phyloP scores from a whole-genome alignment of 495 filamentous ascomycete genomes.

The Aspergillus sclerotioniger region DNA sequence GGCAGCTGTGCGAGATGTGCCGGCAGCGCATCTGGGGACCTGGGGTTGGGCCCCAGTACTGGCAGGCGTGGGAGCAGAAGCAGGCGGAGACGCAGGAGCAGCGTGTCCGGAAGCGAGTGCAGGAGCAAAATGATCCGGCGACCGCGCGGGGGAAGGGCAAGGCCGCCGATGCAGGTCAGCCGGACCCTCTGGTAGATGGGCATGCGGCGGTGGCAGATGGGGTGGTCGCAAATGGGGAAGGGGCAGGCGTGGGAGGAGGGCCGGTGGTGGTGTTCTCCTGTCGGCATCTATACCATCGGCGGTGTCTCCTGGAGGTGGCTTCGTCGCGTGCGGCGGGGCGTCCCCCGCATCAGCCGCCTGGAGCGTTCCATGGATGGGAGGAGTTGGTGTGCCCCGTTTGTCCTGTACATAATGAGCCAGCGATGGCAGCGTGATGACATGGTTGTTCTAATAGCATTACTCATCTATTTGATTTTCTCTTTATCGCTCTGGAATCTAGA shows the following conservation, averaged over 20 bases:
- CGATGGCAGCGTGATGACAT: slow-evolving; percentile 33
- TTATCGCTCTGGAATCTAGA: no score
- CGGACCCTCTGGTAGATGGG: slow-evolving; percentile 15
- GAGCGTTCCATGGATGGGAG: slow-evolving; percentile 11
- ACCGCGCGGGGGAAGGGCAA: slow-evolving; percentile 43
- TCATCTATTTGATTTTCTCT: slow-evolving; percentile 6
- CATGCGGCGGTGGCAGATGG: slow-evolving; percentile 17
- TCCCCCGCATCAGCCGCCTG: slow-evolving; percentile 16
- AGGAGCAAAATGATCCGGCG: slow-evolving; percentile 29
- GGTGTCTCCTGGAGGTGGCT: slow-evolving; percentile 40
- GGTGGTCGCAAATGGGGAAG: slow-evolving; percentile 16
- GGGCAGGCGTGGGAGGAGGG: slow-evolving; percentile 22
- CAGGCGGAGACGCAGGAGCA: slow-evolving; percentile 47
- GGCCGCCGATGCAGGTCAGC: slow-evolving; percentile 30
- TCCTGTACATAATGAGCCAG: slow-evolving; percentile 35
- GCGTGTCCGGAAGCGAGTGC: slow-evolving; percentile 30
- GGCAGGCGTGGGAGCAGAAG: slow-evolving; percentile 73
- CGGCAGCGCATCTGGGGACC: slow-evolving; percentile 84
- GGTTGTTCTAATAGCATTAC: slow-evolving; percentile 10
- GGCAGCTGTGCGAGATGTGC: slow-evolving; percentile 85
- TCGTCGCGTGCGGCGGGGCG: slow-evolving; percentile 20
- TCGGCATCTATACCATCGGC: slow-evolving; percentile 53
- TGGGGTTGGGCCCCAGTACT: slow-evolving; percentile 73
- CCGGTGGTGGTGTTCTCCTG: slow-evolving; percentile 53
- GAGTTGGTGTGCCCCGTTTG: slow-evolving; percentile 24